Base-by-base conservation (phyloP, 148 eudicot species). In the Rhododendron williamsianum region DNA sequence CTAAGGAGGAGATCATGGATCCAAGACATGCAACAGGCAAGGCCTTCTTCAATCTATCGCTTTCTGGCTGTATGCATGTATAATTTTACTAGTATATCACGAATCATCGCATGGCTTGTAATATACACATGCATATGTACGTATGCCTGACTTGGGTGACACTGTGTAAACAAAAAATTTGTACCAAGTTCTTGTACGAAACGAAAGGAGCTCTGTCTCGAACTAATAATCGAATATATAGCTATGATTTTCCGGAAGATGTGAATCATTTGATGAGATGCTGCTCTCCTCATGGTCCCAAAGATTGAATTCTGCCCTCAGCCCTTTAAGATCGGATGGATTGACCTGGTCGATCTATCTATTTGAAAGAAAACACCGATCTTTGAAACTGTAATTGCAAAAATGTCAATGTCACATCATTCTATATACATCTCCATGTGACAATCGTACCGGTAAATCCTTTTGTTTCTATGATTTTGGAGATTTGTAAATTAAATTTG, bases 11-110 rank as follows among this genome's bases (percentile, higher is more conserved):
- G 89, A 84, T 73, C 84, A 21, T 90, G 91, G 91, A 60, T 92
- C 19, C 90, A 85, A 25, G 86, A 87, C 77, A 88, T 94, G 78
- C 86, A 89, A 80, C 88, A 88, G 94, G 98, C 88, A 84, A 89
- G 86, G 52, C 23, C 60, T 1, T 3, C 54, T 21, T 77, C 65
- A 51, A 19, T 18, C 0, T 73, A 13, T 21, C 51, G 27, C 58
- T 46, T 35, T 65, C 73, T n/a, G 9, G 72, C 35, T 25, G 4
- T 67, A 67, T 9, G 13, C 71, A n/a, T 65, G 71, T n/a, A 2
- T 3, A 67, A 67, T 25, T 67, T 65, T 8, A 49, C 18, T 13
- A 63, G 73, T 25, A 9, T n/a, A 65, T 25, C 4, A 0, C 3
- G 10, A 67, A 67, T 67, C 73, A 10, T 3, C 35, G 11, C 27